Conservation (phyloP, 2,329 filamentous ascomycete genomes). For the Pestalotiopsis sp. region DNA sequence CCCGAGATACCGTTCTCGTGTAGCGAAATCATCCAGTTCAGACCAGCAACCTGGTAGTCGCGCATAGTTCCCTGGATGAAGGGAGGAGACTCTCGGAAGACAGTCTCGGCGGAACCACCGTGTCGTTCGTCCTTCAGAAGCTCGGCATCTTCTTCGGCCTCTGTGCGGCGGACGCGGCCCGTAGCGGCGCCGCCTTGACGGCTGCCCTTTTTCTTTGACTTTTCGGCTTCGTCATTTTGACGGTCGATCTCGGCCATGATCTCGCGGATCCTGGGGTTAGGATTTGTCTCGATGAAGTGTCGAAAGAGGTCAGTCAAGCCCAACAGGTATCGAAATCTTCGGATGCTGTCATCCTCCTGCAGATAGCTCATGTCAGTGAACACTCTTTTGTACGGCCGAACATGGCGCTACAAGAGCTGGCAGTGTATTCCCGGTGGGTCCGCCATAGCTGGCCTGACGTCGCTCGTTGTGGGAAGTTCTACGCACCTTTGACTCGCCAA, state of each 20-base stretch:
- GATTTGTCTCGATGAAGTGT: conserved; percentile 98
- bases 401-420: background rate
- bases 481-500: conserved; percentile 88
- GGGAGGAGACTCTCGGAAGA: conserved; percentile 92
- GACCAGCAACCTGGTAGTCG: conserved; percentile 92
- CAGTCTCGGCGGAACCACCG: conserved; percentile 81
- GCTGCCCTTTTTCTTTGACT: conserved; percentile 71
- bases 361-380: conserved; percentile 9
- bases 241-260: conserved; percentile 94
- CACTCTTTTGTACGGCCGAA: background rate
- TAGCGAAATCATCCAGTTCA: conserved; percentile 97
- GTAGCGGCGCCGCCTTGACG: conserved; percentile 84
- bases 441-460: background rate
- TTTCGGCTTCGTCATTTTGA: conserved; percentile 77
- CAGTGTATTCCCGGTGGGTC: background rate
- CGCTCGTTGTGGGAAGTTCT: background rate
- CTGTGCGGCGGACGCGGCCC: conserved; percentile 82
- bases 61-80: conserved; percentile 90
- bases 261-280: conserved; percentile 90
- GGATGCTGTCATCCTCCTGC: conserved; percentile 91
- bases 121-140: conserved; percentile 83
- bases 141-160: conserved; percentile 97
- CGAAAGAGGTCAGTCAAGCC: conserved; percentile 96
- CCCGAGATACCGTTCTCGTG: conserved; percentile 99
- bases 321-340: conserved; percentile 90